A percentile compares a stretch with the other conserved stretches of the same genome.
Evolutionary conservation across 1,284 basidiomycete genomes (phyloP).

Genomic region (Pascua guehoae): DNA sequence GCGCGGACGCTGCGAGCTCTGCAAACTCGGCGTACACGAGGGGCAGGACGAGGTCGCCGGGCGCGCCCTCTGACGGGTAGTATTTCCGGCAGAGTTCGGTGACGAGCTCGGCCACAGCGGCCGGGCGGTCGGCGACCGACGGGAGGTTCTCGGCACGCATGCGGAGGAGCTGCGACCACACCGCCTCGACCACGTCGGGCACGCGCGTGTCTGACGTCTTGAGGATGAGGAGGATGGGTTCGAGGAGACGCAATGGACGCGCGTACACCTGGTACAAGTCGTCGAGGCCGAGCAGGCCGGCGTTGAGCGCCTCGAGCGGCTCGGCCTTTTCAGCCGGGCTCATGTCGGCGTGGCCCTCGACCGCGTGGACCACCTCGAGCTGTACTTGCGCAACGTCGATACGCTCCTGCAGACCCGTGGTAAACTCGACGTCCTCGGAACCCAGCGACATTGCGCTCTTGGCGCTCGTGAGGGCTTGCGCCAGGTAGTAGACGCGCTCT

Average conservation of each 20-base stretch:
- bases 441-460: constrained; percentile 78
- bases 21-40: constrained; percentile 26
- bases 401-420: constrained; percentile 90
- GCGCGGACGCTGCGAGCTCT: constrained; percentile 10
- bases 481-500: constrained; percentile 78
- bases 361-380: constrained; percentile 63
- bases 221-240: constrained; percentile 84
- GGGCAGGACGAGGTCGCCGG: constrained; percentile 37
- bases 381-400: constrained; percentile 97
- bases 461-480: constrained; percentile 89
- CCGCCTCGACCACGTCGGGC: constrained; percentile 70
- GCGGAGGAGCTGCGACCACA: constrained; percentile 84
- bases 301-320: constrained; percentile 59
- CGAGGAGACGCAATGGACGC: constrained; percentile 76
- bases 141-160: constrained; percentile 53
- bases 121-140: constrained; percentile 9
- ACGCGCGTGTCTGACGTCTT: constrained; percentile 92
- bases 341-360: constrained; percentile 48
- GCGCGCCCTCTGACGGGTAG: constrained; percentile 74
- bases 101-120: constrained; percentile 49
- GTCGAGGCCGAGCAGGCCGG: constrained; percentile 52
- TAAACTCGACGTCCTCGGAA: constrained; percentile 81
- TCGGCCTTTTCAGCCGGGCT: constrained; percentile 56
- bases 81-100: constrained; percentile 74
- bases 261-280: constrained; percentile 82